Base-by-base conservation (phyloP, 768 basidiomycete species). In the Tricholoma matsutake region DNA sequence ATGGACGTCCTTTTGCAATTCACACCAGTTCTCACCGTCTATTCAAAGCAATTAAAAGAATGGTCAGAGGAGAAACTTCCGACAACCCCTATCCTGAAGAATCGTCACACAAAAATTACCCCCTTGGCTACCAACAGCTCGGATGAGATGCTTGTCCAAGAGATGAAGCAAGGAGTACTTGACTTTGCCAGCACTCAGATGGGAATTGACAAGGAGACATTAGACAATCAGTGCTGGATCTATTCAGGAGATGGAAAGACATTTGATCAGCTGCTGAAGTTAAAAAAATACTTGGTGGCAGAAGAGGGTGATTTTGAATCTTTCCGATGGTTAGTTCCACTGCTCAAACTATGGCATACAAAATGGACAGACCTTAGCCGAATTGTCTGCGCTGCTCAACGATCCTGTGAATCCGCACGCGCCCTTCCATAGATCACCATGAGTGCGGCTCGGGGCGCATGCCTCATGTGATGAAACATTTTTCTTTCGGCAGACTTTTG, bases 281-380 rank as follows among this genome's bases (percentile, higher is more conserved):
- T 71, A 43, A 34, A 60, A 35, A 56, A 64, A 57, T 22, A 62
- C 25, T 32, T 43, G 25, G 51, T 56, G 6, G 49, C 56, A 0
- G 62, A 69, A 54, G 52, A 59, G 10, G 47, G 56, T 25, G 61
- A 66, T 16, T 70, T 70, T 45, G 41, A 69, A 4, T 66, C 64
- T 6, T 64, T 71, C 13, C 59, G 64, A 9, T 67, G 64, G 54
- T 18, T 73, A 2, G 28, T 66, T 16, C 68, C 71, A 9, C 35
- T 72, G 3, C 71, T 73, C 3, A 66, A 73, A 58, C 56, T 73
- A 0, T 75, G 74, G 72, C 74, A 75, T 51, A 70, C 72, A 2
- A 68, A 70, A 59, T 75, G 72, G 74, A 73, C 74, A 6, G 72
- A 73, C 52, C 54, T 72, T 4, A 66, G 70, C 54, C 65, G 67